Base-by-base conservation (phyloP, 164 flowering plant species). In the Aristolochia californica region DNA sequence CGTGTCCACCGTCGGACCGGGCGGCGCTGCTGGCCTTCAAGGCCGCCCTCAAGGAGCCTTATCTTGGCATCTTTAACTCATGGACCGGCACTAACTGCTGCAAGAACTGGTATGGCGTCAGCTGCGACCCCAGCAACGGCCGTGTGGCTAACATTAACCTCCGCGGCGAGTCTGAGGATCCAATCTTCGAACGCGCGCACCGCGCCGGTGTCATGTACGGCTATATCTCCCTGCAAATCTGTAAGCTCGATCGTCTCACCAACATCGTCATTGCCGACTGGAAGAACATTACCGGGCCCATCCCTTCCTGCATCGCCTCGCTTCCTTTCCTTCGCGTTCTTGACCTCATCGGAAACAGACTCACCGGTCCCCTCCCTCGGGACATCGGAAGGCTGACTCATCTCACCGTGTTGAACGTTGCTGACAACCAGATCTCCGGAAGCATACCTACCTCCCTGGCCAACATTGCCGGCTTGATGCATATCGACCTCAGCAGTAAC, bases 61-160 rank as follows among this genome's bases (percentile, higher is more conserved):
- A 78, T 54, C 53, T 85, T 20, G 94, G 91, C 64, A 78, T 91
- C 56, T 88, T 91, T 84, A 75, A 78, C 53, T 61, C 90, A 0
- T 91, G 98, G 98, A 77, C 68, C 4, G 98, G 96, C 50, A 5
- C n/a, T 48, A 83, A 87, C 62, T 91, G 98, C 40, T 87, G 98
- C 69, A 66, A 70, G 57, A 59, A 70, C 44, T 91, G 98, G 98
- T 70, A 84, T 70, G 96, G 98, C 27, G 74, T 91, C 21, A 77
- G 78, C 65, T 91, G 98, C 74, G 95, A 91, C 72, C 78, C 81
- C 18, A 69, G 49, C 11, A 67, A 65, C 13, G 64, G 57, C 59
- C 83, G 79, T 5, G 95, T 91, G 25, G 88, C 84, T 23, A 96
- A 82, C 52, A 73, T 91, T 54, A 83, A 59, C 72, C 84, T 91